Conservation (phyloP, 345 rosid species). For the Anastatica hierochuntica region DNA sequence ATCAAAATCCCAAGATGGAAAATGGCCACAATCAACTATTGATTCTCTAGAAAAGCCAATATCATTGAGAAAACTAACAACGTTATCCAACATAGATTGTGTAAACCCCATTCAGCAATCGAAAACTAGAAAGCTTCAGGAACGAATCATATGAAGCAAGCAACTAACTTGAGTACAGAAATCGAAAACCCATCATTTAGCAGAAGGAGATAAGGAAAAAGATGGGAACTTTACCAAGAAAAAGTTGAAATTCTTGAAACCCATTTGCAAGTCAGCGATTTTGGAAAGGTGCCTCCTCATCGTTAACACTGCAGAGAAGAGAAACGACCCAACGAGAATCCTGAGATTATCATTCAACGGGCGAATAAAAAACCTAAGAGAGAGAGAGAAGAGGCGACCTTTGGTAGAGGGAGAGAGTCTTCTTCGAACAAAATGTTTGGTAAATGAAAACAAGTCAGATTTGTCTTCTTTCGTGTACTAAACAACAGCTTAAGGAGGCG, state of each 20-base stretch:
- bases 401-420: conserved; percentile 8
- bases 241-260: conserved; percentile 20
- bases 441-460: neutral
- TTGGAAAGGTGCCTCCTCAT: conserved; percentile 33
- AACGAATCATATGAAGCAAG: too few relatives aligned
- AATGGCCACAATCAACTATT: conserved; percentile 1
- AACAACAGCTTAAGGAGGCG: neutral
- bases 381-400: conserved; percentile 11
- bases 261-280: conserved; percentile 12
- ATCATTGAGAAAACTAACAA: too few relatives aligned
- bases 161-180: too few relatives aligned
- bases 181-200: neutral
- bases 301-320: conserved; percentile 12
- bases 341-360: neutral
- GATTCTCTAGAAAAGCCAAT: neutral
- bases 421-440: neutral
- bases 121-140: too few relatives aligned
- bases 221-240: conserved; percentile 16
- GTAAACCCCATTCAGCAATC: too few relatives aligned
- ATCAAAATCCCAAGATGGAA: conserved; percentile 1
- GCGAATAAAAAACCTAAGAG: neutral
- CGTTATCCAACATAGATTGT: too few relatives aligned
- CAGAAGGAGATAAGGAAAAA: neutral
- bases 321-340: neutral
- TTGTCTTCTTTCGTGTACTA: conserved; percentile 3